These are phyloP conservation scores for Prunus mume DNA, from an alignment of 306 rosid genomes.

Conservation along the genomic window DNA sequence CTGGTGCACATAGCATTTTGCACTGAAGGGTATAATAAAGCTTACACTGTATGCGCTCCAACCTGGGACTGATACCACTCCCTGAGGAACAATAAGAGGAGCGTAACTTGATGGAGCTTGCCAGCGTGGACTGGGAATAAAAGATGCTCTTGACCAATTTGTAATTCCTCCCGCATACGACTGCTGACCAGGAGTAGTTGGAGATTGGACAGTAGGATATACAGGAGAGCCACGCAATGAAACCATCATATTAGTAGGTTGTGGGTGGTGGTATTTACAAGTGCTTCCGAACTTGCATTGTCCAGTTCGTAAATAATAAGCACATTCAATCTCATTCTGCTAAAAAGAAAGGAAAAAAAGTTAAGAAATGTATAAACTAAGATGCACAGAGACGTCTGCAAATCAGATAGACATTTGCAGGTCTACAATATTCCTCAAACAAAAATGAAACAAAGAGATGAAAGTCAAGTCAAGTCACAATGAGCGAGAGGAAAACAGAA, in stretches of 20 bases:
- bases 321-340: slow-evolving; percentile 83
- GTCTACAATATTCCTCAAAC: slow-evolving; percentile 15
- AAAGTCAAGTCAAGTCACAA: slow-evolving; percentile 11
- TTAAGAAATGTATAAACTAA: slow-evolving; percentile 14
- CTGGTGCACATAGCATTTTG: slow-evolving; percentile 5
- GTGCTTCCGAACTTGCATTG: slow-evolving; percentile 90
- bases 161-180: slow-evolving; percentile 79
- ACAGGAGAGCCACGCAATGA: slow-evolving; percentile 78
- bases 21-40: slow-evolving; percentile 25
- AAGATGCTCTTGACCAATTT: slow-evolving; percentile 92
- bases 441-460: slow-evolving; percentile 12
- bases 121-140: slow-evolving; percentile 94
- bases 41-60: slow-evolving; percentile 91
- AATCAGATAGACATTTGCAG: slow-evolving; percentile 19
- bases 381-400: slow-evolving; percentile 4
- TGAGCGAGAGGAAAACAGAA: slow-evolving; percentile 25
- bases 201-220: slow-evolving; percentile 84
- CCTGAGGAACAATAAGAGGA: slow-evolving; percentile 84
- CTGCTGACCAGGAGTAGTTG: slow-evolving; percentile 87
- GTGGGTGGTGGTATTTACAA: slow-evolving; percentile 98
- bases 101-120: slow-evolving; percentile 93
- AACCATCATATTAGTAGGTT: slow-evolving; percentile 87
- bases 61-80: slow-evolving; percentile 90
- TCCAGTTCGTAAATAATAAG: slow-evolving; percentile 94
- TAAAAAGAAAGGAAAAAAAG: slow-evolving; percentile 19